Base-by-base conservation (phyloP, 495 filamentous ascomycete genomes). In the Evansstolkia leycettana region DNA sequence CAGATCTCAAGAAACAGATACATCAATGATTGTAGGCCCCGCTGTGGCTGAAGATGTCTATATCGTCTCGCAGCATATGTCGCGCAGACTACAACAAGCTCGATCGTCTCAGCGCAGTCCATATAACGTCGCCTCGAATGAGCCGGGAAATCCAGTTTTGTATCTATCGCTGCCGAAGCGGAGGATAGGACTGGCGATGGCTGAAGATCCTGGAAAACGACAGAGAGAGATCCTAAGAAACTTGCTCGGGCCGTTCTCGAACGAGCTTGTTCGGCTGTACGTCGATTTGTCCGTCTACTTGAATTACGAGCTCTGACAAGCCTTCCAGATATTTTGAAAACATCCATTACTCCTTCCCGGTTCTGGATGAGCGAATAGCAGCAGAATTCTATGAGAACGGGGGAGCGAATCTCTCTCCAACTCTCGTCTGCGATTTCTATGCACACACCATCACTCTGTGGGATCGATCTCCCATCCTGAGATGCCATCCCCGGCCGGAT, bases 321-420 rank as follows among this genome's bases (percentile, higher is more conserved):
- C n/a, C n/a, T n/a, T n/a, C n/a, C n/a, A n/a, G n/a, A n/a, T 59
- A 57, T 33, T 61, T 60, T 32, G 41, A 49, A 11, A 39, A 57
- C 17, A 45, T 60, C 11, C 57, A 65, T 34, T 42, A 41, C 6
- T 48, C 50, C 34, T 60, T 61, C 39, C 61, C 61, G 1, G 31
- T 65, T 5, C 38, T 65, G 2, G 55, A 60, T 32, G 46, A 55
- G 23, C 40, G 47, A 12, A 40, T 42, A n/a, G 38, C 56, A 11
- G 12, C 51, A 6, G 40, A 46, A 9, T 26, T 47, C 12, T 49
- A 56, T 33, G 34, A 40, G 7, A 31, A 16, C 5, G 50, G 46
- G n/a, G n/a, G n/a, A n/a, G n/a, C n/a, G 16, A 40, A 46, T 13
- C 31, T 62, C 5, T 51, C 55, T 0, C 49, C 50, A 13, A 48